Base-by-base conservation (phyloP, 225 moss, liverwort and hornwort species). In the Polytrichum formosum region DNA sequence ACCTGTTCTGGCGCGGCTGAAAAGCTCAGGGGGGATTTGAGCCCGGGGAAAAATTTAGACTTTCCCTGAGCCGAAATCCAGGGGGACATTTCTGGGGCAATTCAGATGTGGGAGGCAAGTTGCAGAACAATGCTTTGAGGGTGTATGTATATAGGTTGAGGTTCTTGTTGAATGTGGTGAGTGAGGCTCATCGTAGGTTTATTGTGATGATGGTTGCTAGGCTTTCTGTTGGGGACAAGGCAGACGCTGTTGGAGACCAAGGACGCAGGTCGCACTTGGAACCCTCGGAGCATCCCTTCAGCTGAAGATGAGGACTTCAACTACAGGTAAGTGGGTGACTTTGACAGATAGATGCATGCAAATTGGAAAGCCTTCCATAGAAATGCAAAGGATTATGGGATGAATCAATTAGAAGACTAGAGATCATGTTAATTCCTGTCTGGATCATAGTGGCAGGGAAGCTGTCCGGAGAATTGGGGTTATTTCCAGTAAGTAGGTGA, bases 251-350 rank as follows among this genome's bases (percentile, higher is more conserved):
- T 96, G 78, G 96, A 93, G 79, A 97, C 93, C 13, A 93, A 97
- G 75, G 93, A 97, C 68, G 93, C 74, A 19, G 93, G 93, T 26
- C 78, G 69, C 59, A 76, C 81, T 4, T 93, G 93, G 93, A 25
- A 68, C 26, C 67, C 91, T 0, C 89, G 90, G 67, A 88, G 79
- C 79, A 90, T 97, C 53, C 93, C 96, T 2, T 82, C 89, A 31
- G 89, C 92, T 65, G 90, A 93, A 64, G 96, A 97, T 31, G 96
- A 92, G 59, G 92, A 93, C 63, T 97, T 97, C 71, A 97, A 97
- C 73, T 97, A 88, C 79, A 81, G 93, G 80, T 89, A 69, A 13
- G 46, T 7, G 7, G 31, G 31, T 46, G 46, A 46, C 46, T 46
- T 46, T 46, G 46, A 46, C 16, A 46, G 46, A 37, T 13, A 46